Percentiles rank a stretch among this genome's conserved stretches.
Evolutionary conservation across 2,329 filamentous ascomycete species (phyloP).

Genomic region (Beauveria scarabaeidicola): DNA sequence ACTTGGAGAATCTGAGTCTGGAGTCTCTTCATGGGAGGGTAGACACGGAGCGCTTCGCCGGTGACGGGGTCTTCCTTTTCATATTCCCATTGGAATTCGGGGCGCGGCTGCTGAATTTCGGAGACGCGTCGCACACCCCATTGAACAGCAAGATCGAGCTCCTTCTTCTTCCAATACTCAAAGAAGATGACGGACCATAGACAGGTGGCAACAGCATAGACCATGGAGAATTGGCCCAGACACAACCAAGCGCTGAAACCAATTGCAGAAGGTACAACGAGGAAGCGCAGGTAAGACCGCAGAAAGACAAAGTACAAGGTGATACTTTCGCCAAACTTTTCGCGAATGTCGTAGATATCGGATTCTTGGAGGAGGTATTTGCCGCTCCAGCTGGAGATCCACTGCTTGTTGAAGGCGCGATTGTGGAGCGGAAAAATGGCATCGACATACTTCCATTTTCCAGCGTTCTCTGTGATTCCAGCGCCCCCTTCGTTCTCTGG

Average conservation of each 20-base stretch:
- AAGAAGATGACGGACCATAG: constrained; percentile 88
- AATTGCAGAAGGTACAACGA: constrained; percentile 72
- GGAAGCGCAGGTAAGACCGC: constrained; percentile 79
- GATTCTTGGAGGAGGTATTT: constrained; percentile 58
- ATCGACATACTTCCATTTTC: constrained; percentile 64
- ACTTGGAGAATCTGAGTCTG: constrained; percentile 71
- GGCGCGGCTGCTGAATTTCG: constrained; percentile 66
- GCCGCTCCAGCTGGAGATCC: constrained; percentile 67
- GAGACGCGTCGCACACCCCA: constrained; percentile 87
- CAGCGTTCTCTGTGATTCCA: constrained; percentile 60
- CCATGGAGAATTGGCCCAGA: constrained; percentile 73
- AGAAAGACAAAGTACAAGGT: constrained; percentile 95
- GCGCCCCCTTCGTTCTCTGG: constrained; percentile 67
- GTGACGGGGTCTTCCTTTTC: constrained; percentile 72
- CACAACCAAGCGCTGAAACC: constrained; percentile 72
- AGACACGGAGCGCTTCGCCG: constrained; percentile 67
- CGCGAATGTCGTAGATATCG: constrained; percentile 65
- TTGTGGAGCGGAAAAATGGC: constrained; percentile 76
- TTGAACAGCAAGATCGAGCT: constrained; percentile 73
- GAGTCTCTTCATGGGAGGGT: constrained; percentile 67
- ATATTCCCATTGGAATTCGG: constrained; percentile 71
- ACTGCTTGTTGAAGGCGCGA: constrained; percentile 62
- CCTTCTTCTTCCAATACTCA: constrained; percentile 93
- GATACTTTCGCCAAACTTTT: constrained; percentile 73
- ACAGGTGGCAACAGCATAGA: constrained; percentile 70